phyloP scores from a whole-genome alignment of 495 filamentous ascomycete species.

The Neurospora intermedia region DNA sequence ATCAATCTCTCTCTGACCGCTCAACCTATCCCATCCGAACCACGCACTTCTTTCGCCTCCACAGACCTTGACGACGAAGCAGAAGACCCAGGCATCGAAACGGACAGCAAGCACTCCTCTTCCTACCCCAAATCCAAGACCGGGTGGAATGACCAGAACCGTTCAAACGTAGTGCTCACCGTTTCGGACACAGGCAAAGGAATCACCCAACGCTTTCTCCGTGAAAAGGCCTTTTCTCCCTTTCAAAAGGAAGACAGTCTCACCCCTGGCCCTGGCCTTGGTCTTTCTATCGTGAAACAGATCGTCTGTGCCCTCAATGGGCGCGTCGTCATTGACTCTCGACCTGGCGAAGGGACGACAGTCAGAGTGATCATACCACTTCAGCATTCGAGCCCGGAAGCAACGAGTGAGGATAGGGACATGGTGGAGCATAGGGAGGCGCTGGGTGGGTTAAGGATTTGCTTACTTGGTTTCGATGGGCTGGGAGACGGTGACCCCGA shows the following conservation, averaged over 20 bases:
- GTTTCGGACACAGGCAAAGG: constrained; percentile 59
- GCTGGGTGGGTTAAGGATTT: constrained; percentile 24
- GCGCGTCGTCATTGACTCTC: constrained; percentile 47
- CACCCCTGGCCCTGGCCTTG: constrained; percentile 57
- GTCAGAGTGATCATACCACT: constrained; percentile 44
- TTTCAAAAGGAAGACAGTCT: constrained; percentile 63
- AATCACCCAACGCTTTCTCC: constrained; percentile 59
- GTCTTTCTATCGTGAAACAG: constrained; percentile 58
- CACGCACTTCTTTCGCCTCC: background rate
- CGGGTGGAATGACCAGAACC: background rate
- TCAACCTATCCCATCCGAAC: background rate
- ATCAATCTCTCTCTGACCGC: constrained; percentile 51
- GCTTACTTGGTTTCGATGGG: constrained; percentile 22
- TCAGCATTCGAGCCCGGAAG: constrained; percentile 2
- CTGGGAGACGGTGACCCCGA: background rate
- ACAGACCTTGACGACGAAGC: background rate
- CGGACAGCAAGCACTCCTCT: constrained; percentile 15
- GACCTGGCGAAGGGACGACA: constrained; percentile 46
- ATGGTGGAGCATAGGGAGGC: constrained; percentile 13
- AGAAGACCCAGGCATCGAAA: constrained; percentile 8
- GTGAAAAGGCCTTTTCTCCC: constrained; percentile 53
- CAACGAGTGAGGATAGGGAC: constrained; percentile 6
- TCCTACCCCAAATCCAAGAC: background rate
- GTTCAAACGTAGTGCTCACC: constrained; percentile 27
- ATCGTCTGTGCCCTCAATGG: constrained; percentile 51